Evolutionary conservation across 176 grass and related monocot genomes (phyloP), one percentile per base, ranked within the genome.

Genomic region (Bonia amplexicaulis): DNA sequence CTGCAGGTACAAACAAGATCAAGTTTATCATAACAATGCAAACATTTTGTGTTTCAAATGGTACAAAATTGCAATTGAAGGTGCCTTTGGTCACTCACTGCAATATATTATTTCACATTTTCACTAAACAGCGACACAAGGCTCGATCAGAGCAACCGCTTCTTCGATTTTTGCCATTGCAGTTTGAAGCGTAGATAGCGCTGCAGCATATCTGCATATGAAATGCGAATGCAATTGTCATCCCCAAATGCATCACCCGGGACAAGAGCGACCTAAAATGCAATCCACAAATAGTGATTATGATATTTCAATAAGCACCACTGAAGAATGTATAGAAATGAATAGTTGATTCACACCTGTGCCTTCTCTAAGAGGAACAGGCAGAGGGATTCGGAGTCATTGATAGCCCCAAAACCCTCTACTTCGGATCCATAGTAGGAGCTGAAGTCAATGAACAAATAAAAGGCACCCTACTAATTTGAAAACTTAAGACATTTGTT

Each of bases 401-500:
- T 86, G 39, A 95, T 82, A 22, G 22, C 31, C 41, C 93, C 90
- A 55, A 92, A 95, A 37, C 90, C 87, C 73, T 92, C 88, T 40
- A 92, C 93, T 87, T 92, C 85, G 40, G 82, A 90, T 10, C 90
- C 90, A 40, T 88, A 92, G 62, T 92, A 91, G 64, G 82, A 71
- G 55, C 93, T 95, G 74, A 95, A 90, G 85, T 95, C 88, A 7
- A 95, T 65, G 64, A 90, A 95, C 80, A 95, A 82, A 81, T 95
- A 92, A 33, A 95, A 92, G 35, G 88, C 88, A n/a, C 93, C 93
- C 85, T 92, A 75, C 42, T 85, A 80, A 78, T 72, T 61, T 67
- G 22, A 72, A 45, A 79, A 66, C 37, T 83, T 78, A 77, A 77
- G 40, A 9, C 13, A 12, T 63, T 40, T 51, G 12, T 25, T 35